These are phyloP conservation scores for Mariannaea sp. DNA, from an alignment of 2,329 filamentous ascomycete species.

Conservation along the genomic window DNA sequence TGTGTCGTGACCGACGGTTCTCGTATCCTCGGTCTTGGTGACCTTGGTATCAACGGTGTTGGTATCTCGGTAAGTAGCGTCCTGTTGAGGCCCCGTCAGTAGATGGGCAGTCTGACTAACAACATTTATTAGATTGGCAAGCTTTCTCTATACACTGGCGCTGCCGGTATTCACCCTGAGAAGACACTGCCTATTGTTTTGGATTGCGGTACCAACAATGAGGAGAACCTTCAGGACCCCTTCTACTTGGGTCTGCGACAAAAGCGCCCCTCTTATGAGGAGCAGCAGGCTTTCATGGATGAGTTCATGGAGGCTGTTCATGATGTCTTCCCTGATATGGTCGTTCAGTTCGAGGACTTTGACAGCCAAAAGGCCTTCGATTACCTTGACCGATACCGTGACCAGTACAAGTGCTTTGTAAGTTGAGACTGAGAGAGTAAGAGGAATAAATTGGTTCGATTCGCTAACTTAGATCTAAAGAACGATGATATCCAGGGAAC, in stretches of 20 bases:
- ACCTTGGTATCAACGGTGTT: slow-evolving; percentile 95
- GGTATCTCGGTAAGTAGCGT: slow-evolving; percentile 80
- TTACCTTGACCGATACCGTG: slow-evolving; percentile 86
- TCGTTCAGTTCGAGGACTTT: slow-evolving; percentile 96
- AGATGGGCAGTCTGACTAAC: slow-evolving; percentile 23
- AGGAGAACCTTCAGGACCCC: slow-evolving; percentile 67
- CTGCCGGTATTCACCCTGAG: slow-evolving; percentile 89
- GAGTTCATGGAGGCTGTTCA: slow-evolving; percentile 94
- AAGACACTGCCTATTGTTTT: slow-evolving; percentile 77
- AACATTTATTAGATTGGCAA: slow-evolving; percentile 73
- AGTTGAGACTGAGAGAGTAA: slow-evolving; percentile 19
- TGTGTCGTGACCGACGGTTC: slow-evolving; percentile 97
- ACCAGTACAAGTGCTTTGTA: slow-evolving; percentile 85
- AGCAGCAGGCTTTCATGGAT: slow-evolving; percentile 91
- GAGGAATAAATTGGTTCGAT: slow-evolving; percentile 5
- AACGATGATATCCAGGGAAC: slow-evolving; percentile 99
- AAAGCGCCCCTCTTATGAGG: slow-evolving; percentile 75
- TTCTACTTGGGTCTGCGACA: slow-evolving; percentile 90
- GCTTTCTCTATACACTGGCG: slow-evolving; percentile 91
- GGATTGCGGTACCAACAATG: slow-evolving; percentile 70
- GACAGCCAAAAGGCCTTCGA: slow-evolving; percentile 92
- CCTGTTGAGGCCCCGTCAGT: background rate
- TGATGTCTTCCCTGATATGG: slow-evolving; percentile 69
- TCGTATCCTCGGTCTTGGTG: slow-evolving; percentile 87
- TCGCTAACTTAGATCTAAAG: slow-evolving; percentile 27